Conservation (phyloP, 345 rosid species). For the Diplotaxis tenuifolia region DNA sequence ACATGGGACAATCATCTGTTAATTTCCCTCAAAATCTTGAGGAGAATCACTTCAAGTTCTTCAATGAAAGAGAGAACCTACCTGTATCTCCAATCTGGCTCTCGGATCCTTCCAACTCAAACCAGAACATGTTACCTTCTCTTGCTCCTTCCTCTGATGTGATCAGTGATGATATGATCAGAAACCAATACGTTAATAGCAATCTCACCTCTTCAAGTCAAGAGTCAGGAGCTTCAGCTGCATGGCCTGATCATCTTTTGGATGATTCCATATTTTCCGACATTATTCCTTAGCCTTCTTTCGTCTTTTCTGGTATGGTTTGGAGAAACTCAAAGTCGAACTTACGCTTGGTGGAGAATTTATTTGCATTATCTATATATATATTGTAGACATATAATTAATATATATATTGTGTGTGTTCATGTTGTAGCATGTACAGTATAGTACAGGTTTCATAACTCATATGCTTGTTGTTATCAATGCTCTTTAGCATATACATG, state of each 20-base stretch:
- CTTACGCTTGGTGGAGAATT: background rate
- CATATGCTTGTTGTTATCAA: background rate
- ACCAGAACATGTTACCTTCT: conserved; percentile 22
- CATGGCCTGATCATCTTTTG: conserved; percentile 39
- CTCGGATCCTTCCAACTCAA: conserved; percentile 21
- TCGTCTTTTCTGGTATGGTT: conserved; percentile 26
- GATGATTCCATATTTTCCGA: conserved; percentile 36
- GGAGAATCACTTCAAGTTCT: conserved; percentile 24
- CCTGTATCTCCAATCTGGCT: conserved; percentile 37
- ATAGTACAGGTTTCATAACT: background rate
- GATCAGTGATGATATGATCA: conserved; percentile 26
- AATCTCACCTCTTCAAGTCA: conserved; percentile 30
- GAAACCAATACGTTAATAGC: conserved; percentile 26
- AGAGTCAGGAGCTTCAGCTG: conserved; percentile 34
- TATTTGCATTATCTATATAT: background rate
- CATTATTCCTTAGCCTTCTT: conserved; percentile 28
- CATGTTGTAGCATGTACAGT: background rate
- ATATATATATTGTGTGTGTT: background rate
- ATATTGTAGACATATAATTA: background rate
- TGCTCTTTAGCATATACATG: background rate
- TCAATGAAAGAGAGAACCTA: conserved; percentile 24
- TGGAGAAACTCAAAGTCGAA: background rate
- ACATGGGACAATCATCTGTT: conserved; percentile 25
- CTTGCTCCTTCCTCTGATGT: conserved; percentile 15
- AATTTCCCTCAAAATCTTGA: conserved; percentile 20